Evolutionary conservation across 768 basidiomycete genomes (phyloP).

Genomic region (Amanita pseudoporphyria): DNA sequence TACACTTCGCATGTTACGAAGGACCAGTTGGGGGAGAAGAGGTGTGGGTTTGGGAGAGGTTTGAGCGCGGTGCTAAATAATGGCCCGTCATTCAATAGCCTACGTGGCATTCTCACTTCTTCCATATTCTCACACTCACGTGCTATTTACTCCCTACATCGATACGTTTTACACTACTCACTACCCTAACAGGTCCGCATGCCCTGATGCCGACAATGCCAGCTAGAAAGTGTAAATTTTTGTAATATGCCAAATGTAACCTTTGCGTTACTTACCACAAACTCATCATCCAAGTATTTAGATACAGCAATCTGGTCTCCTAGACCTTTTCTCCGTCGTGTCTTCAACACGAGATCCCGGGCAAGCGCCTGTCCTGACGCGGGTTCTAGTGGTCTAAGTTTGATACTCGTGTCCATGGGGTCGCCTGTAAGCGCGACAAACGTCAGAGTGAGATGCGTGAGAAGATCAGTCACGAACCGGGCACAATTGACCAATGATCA

Average conservation of each 20-base stretch:
- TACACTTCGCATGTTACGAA: conserved; percentile 87
- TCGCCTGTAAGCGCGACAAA: conserved; percentile 49
- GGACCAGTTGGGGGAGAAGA: conserved; percentile 33
- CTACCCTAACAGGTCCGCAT: conserved; percentile 77
- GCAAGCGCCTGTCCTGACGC: conserved; percentile 95
- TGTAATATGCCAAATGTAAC: not conserved
- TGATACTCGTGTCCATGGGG: conserved; percentile 95
- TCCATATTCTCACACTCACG: conserved; percentile 31
- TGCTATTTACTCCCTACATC: conserved; percentile 16
- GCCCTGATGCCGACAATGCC: conserved; percentile 91
- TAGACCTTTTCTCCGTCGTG: conserved; percentile 90
- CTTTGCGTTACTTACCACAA: conserved; percentile 63
- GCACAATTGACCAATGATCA: conserved; percentile 99
- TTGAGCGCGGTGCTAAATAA: conserved; percentile 16
- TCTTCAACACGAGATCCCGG: conserved; percentile 92
- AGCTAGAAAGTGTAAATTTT: conserved; percentile 37
- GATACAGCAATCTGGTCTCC: conserved; percentile 97
- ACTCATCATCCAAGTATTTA: conserved; percentile 96
- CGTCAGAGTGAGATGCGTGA: conserved; percentile 8
- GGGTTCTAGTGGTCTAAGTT: conserved; percentile 92
- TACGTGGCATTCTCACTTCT: conserved; percentile 32
- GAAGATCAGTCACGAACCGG: conserved; percentile 45
- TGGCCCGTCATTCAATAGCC: conserved; percentile 19
- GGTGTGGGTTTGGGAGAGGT: conserved; percentile 27
- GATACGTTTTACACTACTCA: conserved; percentile 10